Conservation (phyloP, 306 rosid genomes). For the Styphnolobium japonicum region DNA sequence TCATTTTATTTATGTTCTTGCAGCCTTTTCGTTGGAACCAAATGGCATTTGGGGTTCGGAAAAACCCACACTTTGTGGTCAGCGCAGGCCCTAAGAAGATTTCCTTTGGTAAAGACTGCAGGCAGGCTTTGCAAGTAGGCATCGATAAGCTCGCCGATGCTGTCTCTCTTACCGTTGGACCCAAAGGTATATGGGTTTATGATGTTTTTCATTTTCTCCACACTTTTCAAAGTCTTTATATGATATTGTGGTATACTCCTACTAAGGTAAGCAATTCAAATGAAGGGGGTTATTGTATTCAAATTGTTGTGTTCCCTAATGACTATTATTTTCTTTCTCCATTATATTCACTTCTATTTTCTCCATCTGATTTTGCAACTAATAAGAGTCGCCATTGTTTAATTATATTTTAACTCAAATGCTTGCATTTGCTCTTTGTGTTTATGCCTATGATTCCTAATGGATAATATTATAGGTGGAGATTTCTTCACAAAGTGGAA, state of each 20-base stretch:
- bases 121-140: constrained; percentile 63
- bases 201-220: no score
- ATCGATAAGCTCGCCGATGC: constrained; percentile 96
- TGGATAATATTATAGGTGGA: background rate
- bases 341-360: background rate
- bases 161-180: constrained; percentile 92
- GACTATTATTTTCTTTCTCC: background rate
- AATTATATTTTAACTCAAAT: background rate
- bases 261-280: background rate
- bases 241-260: background rate
- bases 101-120: constrained; percentile 68
- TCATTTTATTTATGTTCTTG: constrained; percentile 19
- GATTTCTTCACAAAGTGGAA: background rate
- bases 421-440: background rate
- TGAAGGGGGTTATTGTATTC: background rate
- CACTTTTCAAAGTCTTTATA: no score
- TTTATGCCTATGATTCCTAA: background rate
- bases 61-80: constrained; percentile 33
- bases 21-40: constrained; percentile 44
- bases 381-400: background rate
- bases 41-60: constrained; percentile 37
- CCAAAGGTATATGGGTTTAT: constrained; percentile 62
- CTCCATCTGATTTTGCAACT: background rate
- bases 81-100: constrained; percentile 78
- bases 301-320: background rate